Evolutionary conservation across 2,329 filamentous ascomycete species (phyloP).

Genomic region (Fusarium sp.): DNA sequence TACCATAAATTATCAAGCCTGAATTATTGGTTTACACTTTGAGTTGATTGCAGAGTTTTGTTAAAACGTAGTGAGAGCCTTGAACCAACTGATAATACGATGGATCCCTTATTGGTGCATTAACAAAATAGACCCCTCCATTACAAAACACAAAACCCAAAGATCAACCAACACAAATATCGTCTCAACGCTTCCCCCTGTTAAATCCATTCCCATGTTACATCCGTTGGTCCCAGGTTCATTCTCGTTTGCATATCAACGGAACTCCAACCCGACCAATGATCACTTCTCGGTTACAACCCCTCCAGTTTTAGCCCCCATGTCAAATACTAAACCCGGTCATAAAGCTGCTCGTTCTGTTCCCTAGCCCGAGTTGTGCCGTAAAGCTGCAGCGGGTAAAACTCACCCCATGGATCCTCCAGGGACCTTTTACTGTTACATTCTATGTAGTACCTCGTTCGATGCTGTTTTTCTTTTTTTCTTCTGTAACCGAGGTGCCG

Average conservation of each 20-base stretch:
- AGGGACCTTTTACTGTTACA: neutral
- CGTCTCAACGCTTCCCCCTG: neutral
- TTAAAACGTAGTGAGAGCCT: neutral
- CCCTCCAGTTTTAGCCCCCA: neutral
- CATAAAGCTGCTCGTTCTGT: neutral
- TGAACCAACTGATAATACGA: neutral
- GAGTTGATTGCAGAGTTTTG: fast-evolving
- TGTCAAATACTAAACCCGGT: neutral
- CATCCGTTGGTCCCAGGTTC: constrained; percentile 14
- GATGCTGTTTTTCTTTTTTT: neutral
- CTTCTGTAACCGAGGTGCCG: constrained; percentile 8
- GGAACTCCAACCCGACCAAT: neutral
- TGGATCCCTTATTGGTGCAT: constrained; percentile 10
- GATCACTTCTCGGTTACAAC: neutral
- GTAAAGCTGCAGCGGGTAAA: constrained; percentile 24
- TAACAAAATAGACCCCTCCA: neutral
- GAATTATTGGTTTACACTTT: fast-evolving
- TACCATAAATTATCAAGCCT: neutral
- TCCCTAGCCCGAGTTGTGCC: constrained; percentile 3
- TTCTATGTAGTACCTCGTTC: neutral
- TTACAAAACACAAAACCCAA: neutral
- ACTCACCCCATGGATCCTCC: neutral
- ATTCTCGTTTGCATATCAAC: neutral
- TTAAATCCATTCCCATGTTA: neutral
- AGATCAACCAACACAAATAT: constrained; percentile 9